phyloP scores from a whole-genome alignment of 1,284 basidiomycete genomes.

The Heterobasidion parviporum region DNA sequence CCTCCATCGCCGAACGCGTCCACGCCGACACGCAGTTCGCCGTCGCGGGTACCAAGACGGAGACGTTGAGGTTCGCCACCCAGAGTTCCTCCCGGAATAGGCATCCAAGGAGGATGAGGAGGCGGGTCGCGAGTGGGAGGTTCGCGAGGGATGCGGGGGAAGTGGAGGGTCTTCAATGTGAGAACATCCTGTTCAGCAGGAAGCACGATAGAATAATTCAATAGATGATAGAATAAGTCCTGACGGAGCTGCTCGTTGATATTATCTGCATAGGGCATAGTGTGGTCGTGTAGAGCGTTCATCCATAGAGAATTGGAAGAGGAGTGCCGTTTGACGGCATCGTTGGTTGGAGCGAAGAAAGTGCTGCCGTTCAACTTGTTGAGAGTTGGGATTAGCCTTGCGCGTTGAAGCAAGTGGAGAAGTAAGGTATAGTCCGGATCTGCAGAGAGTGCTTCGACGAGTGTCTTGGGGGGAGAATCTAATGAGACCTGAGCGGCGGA shows the following conservation, averaged over 20 bases:
- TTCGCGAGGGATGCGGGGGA: slow-evolving; percentile 47
- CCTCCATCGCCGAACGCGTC: slow-evolving; percentile 71
- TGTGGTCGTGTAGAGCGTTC: slow-evolving; percentile 30
- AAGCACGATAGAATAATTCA: slow-evolving; percentile 74
- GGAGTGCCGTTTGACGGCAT: slow-evolving; percentile 62
- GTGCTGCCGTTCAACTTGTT: slow-evolving; percentile 80
- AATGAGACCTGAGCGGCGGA: slow-evolving; percentile 22
- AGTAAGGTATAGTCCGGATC: slow-evolving; percentile 80
- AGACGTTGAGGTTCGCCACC: slow-evolving; percentile 80
- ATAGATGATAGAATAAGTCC: slow-evolving; percentile 89
- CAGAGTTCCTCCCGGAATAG: slow-evolving; percentile 73
- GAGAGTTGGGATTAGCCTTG: slow-evolving; percentile 86
- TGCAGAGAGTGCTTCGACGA: slow-evolving; percentile 72
- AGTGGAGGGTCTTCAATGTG: slow-evolving; percentile 62
- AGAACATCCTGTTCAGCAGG: slow-evolving; percentile 31
- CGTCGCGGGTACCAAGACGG: slow-evolving; percentile 47
- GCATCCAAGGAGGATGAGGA: slow-evolving; percentile 78
- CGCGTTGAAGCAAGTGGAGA: slow-evolving; percentile 74
- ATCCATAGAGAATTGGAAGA: slow-evolving; percentile 40
- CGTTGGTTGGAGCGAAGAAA: slow-evolving; percentile 92
- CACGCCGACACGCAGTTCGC: slow-evolving; percentile 54
- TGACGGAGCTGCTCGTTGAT: slow-evolving; percentile 80
- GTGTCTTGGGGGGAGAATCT: slow-evolving; percentile 29
- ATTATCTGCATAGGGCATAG: slow-evolving; percentile 57
- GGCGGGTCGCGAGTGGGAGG: slow-evolving; percentile 59